Conservation (phyloP, 495 filamentous ascomycete species). For the Penicillium malachiteum region DNA sequence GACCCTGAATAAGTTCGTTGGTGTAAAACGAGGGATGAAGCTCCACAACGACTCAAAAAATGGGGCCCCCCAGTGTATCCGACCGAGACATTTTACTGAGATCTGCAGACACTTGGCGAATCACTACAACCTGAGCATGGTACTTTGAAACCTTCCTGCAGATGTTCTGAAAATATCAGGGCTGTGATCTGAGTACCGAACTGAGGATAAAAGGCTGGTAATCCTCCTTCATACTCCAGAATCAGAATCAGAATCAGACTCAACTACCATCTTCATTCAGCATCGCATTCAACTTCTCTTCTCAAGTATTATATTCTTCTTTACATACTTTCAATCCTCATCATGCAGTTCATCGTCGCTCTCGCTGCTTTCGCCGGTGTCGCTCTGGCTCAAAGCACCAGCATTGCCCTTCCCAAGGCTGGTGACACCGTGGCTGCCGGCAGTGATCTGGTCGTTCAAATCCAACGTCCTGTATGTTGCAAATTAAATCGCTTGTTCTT, state of each 20-base stretch:
- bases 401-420: slow-evolving; percentile 61
- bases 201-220: slow-evolving; percentile 4
- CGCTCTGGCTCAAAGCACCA: slow-evolving; percentile 65
- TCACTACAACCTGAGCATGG: slow-evolving; percentile 8
- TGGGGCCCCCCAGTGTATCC: neutral
- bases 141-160: slow-evolving; percentile 5
- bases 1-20: neutral
- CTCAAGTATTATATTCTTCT: neutral
- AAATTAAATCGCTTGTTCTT: neutral
- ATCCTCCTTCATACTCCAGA: neutral
- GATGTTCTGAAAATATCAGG: neutral
- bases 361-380: slow-evolving; percentile 22
- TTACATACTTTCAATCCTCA: neutral
- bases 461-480: slow-evolving; percentile 33
- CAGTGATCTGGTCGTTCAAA: slow-evolving; percentile 24
- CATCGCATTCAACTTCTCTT: neutral
- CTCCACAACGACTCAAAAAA: slow-evolving; percentile 9
- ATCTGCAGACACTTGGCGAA: slow-evolving; percentile 22
- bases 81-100: slow-evolving; percentile 14
- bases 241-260: too few species aligned
- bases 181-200: neutral
- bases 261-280: neutral
- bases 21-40: neutral
- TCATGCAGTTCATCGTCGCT: slow-evolving; percentile 25
- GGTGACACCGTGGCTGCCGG: slow-evolving; percentile 20